These are phyloP conservation scores for Mucor indicus DNA, from an alignment of 371 early-diverging fungal genomes.

Conservation along the genomic window DNA sequence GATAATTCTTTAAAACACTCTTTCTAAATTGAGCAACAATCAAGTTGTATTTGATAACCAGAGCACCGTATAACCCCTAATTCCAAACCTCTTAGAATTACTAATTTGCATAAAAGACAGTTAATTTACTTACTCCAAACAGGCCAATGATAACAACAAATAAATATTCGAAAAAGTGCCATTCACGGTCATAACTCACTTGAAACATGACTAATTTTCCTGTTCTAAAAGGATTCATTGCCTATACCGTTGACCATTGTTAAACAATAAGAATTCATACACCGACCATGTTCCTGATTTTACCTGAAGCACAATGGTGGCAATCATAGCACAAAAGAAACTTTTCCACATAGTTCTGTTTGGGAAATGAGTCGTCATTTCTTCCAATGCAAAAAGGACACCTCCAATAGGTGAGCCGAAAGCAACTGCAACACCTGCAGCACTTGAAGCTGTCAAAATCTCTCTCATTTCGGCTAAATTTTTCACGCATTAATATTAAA, in stretches of 20 bases:
- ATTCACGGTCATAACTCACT: slow-evolving; percentile 87
- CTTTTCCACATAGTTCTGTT: slow-evolving; percentile 93
- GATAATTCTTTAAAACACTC: slow-evolving; percentile 57
- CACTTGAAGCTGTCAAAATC: slow-evolving; percentile 89
- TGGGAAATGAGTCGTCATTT: slow-evolving; percentile 93
- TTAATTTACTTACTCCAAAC: slow-evolving; percentile 66
- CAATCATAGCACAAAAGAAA: slow-evolving; percentile 91
- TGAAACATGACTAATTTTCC: slow-evolving; percentile 95
- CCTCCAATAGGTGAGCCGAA: slow-evolving; percentile 95
- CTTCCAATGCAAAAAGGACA: slow-evolving; percentile 95
- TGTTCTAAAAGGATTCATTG: slow-evolving; percentile 90
- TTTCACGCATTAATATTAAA: neutral
- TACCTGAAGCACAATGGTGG: slow-evolving; percentile 86
- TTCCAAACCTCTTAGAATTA: neutral
- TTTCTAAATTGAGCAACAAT: slow-evolving; percentile 69
- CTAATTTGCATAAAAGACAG: neutral
- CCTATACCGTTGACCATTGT: slow-evolving; percentile 19
- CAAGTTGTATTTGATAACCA: slow-evolving; percentile 81
- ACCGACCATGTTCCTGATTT: neutral
- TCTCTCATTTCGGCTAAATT: slow-evolving; percentile 87
- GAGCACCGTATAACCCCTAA: slow-evolving; percentile 86
- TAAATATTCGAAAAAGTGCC: slow-evolving; percentile 84
- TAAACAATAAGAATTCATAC: no score
- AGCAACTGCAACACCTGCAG: slow-evolving; percentile 93
- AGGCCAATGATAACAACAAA: slow-evolving; percentile 87